These are phyloP conservation scores for Diaporthe longicolla DNA, from an alignment of 2,329 filamentous ascomycete genomes.

Conservation along the genomic window DNA sequence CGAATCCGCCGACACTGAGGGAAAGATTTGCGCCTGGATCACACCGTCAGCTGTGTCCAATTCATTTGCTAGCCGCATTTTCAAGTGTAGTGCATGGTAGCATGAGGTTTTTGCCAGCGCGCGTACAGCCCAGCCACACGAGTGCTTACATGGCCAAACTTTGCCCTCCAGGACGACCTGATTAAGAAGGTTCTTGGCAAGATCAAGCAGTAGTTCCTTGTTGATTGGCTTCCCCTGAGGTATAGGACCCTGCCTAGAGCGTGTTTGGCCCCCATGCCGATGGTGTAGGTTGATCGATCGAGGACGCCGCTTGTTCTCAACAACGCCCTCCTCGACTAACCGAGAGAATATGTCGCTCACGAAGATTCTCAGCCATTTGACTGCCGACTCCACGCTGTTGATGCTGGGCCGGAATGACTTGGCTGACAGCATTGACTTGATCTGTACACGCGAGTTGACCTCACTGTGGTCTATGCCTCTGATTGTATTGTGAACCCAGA, in stretches of 20 bases:
- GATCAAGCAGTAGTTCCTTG: slow-evolving; percentile 78
- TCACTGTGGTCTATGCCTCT: slow-evolving; percentile 89
- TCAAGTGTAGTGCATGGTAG: neutral
- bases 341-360: slow-evolving; percentile 91
- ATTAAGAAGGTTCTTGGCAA: slow-evolving; percentile 81
- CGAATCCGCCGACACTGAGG: slow-evolving; percentile 90
- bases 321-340: slow-evolving; percentile 89
- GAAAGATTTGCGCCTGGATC: slow-evolving; percentile 77
- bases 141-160: slow-evolving; percentile 81
- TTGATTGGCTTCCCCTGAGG: slow-evolving; percentile 81
- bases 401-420: slow-evolving; percentile 94
- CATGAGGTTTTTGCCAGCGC: neutral
- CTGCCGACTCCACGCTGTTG: slow-evolving; percentile 81
- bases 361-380: slow-evolving; percentile 92
- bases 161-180: slow-evolving; percentile 84
- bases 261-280: slow-evolving; percentile 79
- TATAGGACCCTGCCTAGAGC: slow-evolving; percentile 83
- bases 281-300: slow-evolving; percentile 90
- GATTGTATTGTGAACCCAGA: slow-evolving; percentile 88
- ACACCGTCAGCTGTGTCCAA: neutral
- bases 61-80: neutral
- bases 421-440: slow-evolving; percentile 97
- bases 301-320: slow-evolving; percentile 89
- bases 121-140: neutral
- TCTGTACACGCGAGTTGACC: slow-evolving; percentile 90